Conservation (phyloP, 2,329 filamentous ascomycete species). For the Penicillium corylophilum region DNA sequence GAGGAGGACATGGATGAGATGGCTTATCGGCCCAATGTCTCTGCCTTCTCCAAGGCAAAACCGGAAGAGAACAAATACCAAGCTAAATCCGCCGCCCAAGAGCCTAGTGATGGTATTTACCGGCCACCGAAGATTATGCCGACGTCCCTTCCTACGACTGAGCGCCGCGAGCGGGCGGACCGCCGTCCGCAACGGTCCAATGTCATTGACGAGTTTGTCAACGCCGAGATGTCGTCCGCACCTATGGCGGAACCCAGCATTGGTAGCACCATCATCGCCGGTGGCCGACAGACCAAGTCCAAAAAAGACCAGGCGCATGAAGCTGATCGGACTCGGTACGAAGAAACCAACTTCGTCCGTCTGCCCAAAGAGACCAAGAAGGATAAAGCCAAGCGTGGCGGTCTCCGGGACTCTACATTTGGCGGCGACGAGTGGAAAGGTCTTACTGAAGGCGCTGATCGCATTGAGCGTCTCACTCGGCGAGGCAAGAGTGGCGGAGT, state of each 20-base stretch:
- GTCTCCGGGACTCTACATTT: constrained; percentile 58
- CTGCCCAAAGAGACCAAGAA: constrained; percentile 87
- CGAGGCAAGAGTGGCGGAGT: constrained; percentile 59
- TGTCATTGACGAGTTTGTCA: constrained; percentile 89
- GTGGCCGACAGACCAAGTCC: constrained; percentile 77
- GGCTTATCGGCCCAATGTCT: constrained; percentile 61
- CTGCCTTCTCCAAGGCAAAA: constrained; percentile 43
- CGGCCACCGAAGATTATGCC: constrained; percentile 84
- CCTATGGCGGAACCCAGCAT: constrained; percentile 86
- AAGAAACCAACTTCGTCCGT: constrained; percentile 88
- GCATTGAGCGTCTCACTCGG: constrained; percentile 79
- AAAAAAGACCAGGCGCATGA: constrained; percentile 73
- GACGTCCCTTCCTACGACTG: constrained; percentile 71
- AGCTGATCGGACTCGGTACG: constrained; percentile 77
- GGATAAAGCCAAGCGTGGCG: constrained; percentile 65
- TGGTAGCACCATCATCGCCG: constrained; percentile 79
- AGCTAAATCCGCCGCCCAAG: constrained; percentile 28
- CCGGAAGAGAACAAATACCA: constrained; percentile 31
- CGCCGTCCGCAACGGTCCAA: constrained; percentile 70
- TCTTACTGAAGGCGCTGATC: constrained; percentile 78
- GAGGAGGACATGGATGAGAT: constrained; percentile 57
- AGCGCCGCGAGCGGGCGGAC: constrained; percentile 59
- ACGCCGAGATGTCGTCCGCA: constrained; percentile 75
- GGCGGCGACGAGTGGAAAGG: constrained; percentile 93
- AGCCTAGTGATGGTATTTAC: constrained; percentile 68